A percentile compares a stretch with the other conserved stretches of the same genome.
Conservation (phyloP, 257 asterid species). For the Primulina huaijiensis region DNA sequence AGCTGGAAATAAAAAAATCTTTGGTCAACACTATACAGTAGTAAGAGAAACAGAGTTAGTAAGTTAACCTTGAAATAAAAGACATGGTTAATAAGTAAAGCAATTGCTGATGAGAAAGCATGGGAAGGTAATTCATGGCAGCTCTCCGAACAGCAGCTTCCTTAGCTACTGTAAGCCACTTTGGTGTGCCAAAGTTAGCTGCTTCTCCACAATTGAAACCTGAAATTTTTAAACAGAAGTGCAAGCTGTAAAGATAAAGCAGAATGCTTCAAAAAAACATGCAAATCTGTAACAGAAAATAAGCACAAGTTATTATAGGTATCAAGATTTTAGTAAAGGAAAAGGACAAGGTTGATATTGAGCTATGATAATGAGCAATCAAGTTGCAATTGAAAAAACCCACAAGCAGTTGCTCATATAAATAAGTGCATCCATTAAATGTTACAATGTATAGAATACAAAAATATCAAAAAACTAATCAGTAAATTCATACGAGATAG, state of each 20-base stretch:
- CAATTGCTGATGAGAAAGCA: slow-evolving; percentile 99
- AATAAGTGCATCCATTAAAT: neutral
- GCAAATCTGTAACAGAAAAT: neutral
- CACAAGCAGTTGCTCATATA: slow-evolving; percentile 3
- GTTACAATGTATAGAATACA: neutral
- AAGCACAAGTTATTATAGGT: neutral
- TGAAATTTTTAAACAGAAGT: slow-evolving; percentile 26
- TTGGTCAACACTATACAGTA: neutral
- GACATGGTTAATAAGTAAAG: slow-evolving; percentile 92
- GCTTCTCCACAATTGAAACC: slow-evolving; percentile 99
- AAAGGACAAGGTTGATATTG: neutral
- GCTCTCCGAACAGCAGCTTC: slow-evolving; percentile 99
- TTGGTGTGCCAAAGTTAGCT: slow-evolving; percentile 93
- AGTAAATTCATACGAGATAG: neutral
- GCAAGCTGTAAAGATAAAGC: neutral
- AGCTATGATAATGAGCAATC: slow-evolving; percentile 8
- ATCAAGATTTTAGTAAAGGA: neutral
- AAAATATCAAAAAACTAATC: neutral
- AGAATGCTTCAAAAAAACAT: slow-evolving; percentile 16
- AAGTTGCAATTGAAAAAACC: slow-evolving; percentile 4
- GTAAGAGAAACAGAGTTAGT: slow-evolving; percentile 24
- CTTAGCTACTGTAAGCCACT: slow-evolving; percentile 95
- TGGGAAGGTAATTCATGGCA: slow-evolving; percentile 96
- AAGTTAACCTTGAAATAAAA: slow-evolving; percentile 74
- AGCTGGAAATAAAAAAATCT: neutral